Conservation (phyloP, 768 basidiomycete genomes). For the Austroboletus eburneus region DNA sequence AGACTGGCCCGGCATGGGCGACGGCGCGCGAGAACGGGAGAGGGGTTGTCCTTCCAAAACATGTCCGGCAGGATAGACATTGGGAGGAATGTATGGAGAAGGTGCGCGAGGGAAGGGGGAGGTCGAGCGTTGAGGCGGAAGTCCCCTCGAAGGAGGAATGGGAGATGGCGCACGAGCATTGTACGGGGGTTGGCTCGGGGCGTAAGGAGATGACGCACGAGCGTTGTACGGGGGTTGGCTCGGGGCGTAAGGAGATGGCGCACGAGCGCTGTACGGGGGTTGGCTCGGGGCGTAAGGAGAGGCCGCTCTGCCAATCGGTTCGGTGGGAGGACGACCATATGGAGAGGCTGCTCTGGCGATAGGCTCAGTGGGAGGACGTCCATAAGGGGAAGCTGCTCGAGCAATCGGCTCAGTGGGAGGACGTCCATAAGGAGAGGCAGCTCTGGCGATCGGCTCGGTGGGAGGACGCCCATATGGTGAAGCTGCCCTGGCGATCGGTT, state of each 20-base stretch:
- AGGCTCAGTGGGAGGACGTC: slow-evolving; percentile 35
- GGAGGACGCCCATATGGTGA: slow-evolving; percentile 32
- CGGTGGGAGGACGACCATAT: slow-evolving; percentile 34
- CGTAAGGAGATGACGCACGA: slow-evolving; percentile 35
- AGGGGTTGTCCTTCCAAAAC: slow-evolving; percentile 52
- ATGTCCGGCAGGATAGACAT: slow-evolving; percentile 56
- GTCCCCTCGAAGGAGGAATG: slow-evolving; percentile 22
- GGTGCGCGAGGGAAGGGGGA: slow-evolving; percentile 30
- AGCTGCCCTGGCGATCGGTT: slow-evolving; percentile 27
- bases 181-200: slow-evolving; percentile 21
- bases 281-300: slow-evolving; percentile 29
- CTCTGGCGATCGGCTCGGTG: slow-evolving; percentile 22
- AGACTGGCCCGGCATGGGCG: slow-evolving; percentile 48
- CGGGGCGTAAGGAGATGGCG: slow-evolving; percentile 27
- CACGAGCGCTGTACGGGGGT: slow-evolving; percentile 24
- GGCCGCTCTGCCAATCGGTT: slow-evolving; percentile 37
- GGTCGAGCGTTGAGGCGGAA: slow-evolving; percentile 21
- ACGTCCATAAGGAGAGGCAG: slow-evolving; percentile 30
- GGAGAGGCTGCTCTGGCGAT: slow-evolving; percentile 34
- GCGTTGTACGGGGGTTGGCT: slow-evolving; percentile 28
- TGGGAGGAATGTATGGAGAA: slow-evolving; percentile 26
- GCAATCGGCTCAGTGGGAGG: slow-evolving; percentile 22
- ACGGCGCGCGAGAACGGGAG: slow-evolving; percentile 42
- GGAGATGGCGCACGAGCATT: slow-evolving; percentile 28
- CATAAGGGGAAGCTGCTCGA: slow-evolving; percentile 29